These are phyloP conservation scores for Elymus sibiricus DNA, from an alignment of 176 grass and related monocot species.

Conservation along the genomic window DNA sequence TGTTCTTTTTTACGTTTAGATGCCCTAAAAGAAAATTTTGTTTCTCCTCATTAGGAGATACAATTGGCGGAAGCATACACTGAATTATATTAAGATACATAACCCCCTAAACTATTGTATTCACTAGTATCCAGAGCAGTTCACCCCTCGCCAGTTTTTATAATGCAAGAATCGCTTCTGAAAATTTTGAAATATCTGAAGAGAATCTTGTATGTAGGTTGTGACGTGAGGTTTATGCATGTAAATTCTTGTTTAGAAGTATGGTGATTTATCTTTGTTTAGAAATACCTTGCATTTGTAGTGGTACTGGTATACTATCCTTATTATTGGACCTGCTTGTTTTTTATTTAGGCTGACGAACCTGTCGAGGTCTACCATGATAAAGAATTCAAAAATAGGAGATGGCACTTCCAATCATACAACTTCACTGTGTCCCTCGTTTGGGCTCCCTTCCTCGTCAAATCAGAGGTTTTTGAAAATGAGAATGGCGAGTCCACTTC, in stretches of 20 bases:
- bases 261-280: background rate
- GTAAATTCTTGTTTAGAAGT: background rate
- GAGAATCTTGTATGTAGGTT: constrained; percentile 1
- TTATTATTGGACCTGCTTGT: constrained; percentile 26
- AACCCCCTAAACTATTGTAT: background rate
- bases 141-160: background rate
- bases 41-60: background rate
- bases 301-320: background rate
- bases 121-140: background rate
- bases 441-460: constrained; percentile 75
- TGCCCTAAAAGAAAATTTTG: background rate
- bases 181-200: background rate
- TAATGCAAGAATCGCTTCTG: background rate
- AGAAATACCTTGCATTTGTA: background rate
- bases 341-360: constrained; percentile 61
- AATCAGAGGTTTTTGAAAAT: constrained; percentile 76
- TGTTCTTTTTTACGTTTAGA: background rate
- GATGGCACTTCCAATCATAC: constrained; percentile 69
- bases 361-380: constrained; percentile 73
- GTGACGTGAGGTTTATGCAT: background rate
- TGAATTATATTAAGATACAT: background rate
- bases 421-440: constrained; percentile 70
- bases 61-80: background rate
- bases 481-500: constrained; percentile 66
- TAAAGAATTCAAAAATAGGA: constrained; percentile 59